phyloP scores from a whole-genome alignment of 768 basidiomycete species.

The Hypholoma fasciculare region DNA sequence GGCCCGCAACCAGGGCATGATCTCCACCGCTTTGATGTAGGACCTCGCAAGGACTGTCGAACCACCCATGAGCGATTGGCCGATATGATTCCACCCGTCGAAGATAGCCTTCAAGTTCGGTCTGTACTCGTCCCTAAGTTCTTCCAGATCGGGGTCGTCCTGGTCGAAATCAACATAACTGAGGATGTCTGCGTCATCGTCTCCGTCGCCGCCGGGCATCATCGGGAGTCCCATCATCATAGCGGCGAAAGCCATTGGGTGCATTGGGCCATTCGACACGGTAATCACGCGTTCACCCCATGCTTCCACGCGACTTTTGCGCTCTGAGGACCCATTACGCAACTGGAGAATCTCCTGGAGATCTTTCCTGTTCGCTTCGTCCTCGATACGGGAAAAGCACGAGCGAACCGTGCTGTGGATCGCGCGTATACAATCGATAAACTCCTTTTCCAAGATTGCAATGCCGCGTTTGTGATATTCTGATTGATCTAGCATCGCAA shows the following conservation, averaged over 20 bases:
- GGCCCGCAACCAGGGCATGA: slow-evolving; percentile 59
- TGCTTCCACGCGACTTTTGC: slow-evolving; percentile 46
- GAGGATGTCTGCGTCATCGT: slow-evolving; percentile 49
- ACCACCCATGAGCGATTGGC: slow-evolving; percentile 38
- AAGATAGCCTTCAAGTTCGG: slow-evolving; percentile 59
- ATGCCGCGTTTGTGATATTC: slow-evolving; percentile 33
- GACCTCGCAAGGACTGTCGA: slow-evolving; percentile 34
- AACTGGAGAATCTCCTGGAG: slow-evolving; percentile 48
- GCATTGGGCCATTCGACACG: slow-evolving; percentile 26
- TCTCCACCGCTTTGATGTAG: slow-evolving; percentile 43
- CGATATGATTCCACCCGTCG: slow-evolving; percentile 53
- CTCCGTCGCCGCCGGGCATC: slow-evolving; percentile 27
- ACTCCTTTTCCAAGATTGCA: slow-evolving; percentile 51
- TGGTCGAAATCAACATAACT: slow-evolving; percentile 52
- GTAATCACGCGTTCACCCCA: slow-evolving; percentile 55
- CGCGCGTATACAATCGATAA: slow-evolving; percentile 43
- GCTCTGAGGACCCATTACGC: slow-evolving; percentile 31
- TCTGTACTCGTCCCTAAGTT: slow-evolving; percentile 59
- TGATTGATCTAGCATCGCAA: slow-evolving; percentile 33
- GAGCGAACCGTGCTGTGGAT: slow-evolving; percentile 43
- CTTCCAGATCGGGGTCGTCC: slow-evolving; percentile 57
- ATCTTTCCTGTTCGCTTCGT: slow-evolving; percentile 37
- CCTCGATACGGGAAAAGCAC: slow-evolving; percentile 49
- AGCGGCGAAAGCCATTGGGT: slow-evolving; percentile 63
- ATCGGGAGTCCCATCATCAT: slow-evolving; percentile 55